phyloP scores from a whole-genome alignment of 179 eudicot genomes.

The Spergularia azorica region DNA sequence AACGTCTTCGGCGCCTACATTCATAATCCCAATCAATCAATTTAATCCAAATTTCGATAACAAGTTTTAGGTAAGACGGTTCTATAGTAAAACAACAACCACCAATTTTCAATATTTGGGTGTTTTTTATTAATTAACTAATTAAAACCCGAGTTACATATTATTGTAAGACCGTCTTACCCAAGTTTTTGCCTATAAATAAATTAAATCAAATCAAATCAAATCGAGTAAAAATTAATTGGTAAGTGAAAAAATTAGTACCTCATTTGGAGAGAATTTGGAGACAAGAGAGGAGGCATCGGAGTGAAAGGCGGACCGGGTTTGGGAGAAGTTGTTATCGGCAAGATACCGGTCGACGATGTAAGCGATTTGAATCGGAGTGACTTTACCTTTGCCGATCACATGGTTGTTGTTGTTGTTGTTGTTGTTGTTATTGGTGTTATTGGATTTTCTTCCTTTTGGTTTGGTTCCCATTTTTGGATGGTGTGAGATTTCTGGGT shows the following conservation, averaged over 20 bases:
- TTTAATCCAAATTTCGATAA: neutral
- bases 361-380: constrained; percentile 81
- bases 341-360: constrained; percentile 82
- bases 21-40: neutral
- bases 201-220: too few relatives aligned
- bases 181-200: too few relatives aligned
- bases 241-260: constrained; percentile 11
- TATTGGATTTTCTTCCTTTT: constrained; percentile 35
- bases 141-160: too few relatives aligned
- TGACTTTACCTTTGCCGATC: constrained; percentile 69
- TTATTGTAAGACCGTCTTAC: too few relatives aligned
- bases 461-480: constrained; percentile 46
- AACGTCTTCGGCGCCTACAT: constrained; percentile 59
- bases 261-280: constrained; percentile 56
- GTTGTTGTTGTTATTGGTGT: neutral
- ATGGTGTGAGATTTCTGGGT: neutral
- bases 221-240: too few relatives aligned
- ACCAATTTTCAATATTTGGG: neutral
- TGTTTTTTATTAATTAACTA: neutral
- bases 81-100: neutral
- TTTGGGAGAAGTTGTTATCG: constrained; percentile 51
- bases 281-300: constrained; percentile 70
- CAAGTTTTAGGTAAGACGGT: neutral
- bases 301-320: constrained; percentile 58
- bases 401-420: constrained; percentile 12